Conservation (phyloP, 768 basidiomycete species). For the Mycena haematopus region DNA sequence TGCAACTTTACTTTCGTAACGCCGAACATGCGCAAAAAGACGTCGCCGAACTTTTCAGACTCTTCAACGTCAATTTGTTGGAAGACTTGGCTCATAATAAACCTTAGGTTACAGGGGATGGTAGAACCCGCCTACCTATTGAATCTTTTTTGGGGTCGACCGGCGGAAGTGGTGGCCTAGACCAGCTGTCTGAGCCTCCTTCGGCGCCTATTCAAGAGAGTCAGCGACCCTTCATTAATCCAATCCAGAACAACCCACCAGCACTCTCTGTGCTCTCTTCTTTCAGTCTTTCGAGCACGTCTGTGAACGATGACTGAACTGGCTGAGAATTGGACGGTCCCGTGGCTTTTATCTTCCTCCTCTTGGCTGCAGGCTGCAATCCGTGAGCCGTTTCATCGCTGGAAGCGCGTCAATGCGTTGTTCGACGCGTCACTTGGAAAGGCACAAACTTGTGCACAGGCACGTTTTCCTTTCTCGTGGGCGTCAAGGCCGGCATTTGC, state of each 20-base stretch:
- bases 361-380: constrained; percentile 55
- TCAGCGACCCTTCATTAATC: background rate
- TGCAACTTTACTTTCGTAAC: constrained; percentile 73
- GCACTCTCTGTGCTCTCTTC: constrained; percentile 52
- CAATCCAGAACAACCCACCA: constrained; percentile 42
- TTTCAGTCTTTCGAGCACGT: constrained; percentile 67
- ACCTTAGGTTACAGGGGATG: background rate
- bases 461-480: constrained; percentile 23
- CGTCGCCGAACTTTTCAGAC: constrained; percentile 44
- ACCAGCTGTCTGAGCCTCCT: constrained; percentile 81
- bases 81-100: constrained; percentile 62
- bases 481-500: background rate
- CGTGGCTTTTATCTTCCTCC: constrained; percentile 54
- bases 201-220: constrained; percentile 57
- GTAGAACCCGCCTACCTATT: constrained; percentile 58
- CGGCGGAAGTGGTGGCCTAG: constrained; percentile 60
- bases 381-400: constrained; percentile 32
- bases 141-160: constrained; percentile 68
- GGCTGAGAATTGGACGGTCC: constrained; percentile 49
- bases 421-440: constrained; percentile 15
- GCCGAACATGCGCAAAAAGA: constrained; percentile 79
- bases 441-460: constrained; percentile 17
- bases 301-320: constrained; percentile 61
- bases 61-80: constrained; percentile 96
- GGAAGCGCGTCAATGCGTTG: constrained; percentile 15